Evolutionary conservation across 2,329 filamentous ascomycete species (phyloP).

Genomic region (Fusarium chaquense): DNA sequence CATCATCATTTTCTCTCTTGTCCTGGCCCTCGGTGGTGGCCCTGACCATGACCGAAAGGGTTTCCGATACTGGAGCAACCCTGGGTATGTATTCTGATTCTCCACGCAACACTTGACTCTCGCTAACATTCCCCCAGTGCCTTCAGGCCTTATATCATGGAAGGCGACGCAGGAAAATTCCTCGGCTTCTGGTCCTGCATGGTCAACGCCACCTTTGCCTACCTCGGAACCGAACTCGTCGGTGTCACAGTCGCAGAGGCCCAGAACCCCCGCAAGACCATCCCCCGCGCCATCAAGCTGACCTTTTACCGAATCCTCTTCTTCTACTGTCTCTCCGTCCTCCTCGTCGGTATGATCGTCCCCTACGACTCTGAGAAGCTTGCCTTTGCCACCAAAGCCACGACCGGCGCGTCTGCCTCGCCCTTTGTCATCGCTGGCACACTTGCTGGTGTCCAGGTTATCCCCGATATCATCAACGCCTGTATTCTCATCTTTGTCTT

Average conservation of each 20-base stretch:
- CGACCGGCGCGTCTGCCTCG: conserved; percentile 61
- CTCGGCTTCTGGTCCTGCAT: conserved; percentile 76
- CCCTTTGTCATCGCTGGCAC: conserved; percentile 82
- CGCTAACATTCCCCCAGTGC: conserved; percentile 49
- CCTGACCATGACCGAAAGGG: conserved; percentile 71
- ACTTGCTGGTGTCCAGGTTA: conserved; percentile 69
- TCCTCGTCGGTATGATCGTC: conserved; percentile 81
- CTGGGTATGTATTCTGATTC: conserved; percentile 53
- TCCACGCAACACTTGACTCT: fast-evolving
- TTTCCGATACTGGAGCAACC: conserved; percentile 74
- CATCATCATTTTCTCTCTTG: conserved; percentile 73
- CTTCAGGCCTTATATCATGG: conserved; percentile 50
- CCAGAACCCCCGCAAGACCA: conserved; percentile 80
- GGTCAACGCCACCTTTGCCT: conserved; percentile 83
- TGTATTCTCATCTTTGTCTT: conserved; percentile 83
- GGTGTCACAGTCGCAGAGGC: conserved; percentile 84
- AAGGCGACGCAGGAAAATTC: conserved; percentile 61
- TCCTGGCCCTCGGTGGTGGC: conserved; percentile 74
- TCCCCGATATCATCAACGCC: conserved; percentile 78
- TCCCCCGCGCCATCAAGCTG: conserved; percentile 81
- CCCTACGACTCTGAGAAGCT: conserved; percentile 75
- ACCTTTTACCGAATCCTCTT: conserved; percentile 86
- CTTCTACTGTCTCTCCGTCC: conserved; percentile 81
- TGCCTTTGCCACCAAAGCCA: conserved; percentile 64
- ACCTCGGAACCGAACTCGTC: conserved; percentile 80